A percentile compares a stretch with the other conserved stretches of the same genome.
These are phyloP conservation scores for Naganishia cerealis DNA, from an alignment of 1,284 basidiomycete species.

Conservation along the genomic window DNA sequence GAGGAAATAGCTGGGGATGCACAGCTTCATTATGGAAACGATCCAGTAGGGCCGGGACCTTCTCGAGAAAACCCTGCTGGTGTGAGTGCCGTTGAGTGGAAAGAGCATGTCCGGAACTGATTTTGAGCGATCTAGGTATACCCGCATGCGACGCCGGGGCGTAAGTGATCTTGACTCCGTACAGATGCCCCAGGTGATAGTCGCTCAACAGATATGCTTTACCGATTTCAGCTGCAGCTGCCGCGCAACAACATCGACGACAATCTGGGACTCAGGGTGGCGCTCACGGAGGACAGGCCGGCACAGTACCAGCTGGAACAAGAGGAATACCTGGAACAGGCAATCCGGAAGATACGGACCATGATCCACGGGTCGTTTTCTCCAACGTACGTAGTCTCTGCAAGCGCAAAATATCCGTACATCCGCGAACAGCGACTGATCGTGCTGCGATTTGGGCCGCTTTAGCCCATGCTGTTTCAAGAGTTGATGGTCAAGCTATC, in stretches of 20 bases:
- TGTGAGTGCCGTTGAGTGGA: slow-evolving; percentile 38
- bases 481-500: slow-evolving; percentile 45
- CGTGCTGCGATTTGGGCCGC: background rate
- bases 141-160: slow-evolving; percentile 13
- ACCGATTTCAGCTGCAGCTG: slow-evolving; percentile 11
- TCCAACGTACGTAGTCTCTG: slow-evolving; percentile 29
- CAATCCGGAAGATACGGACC: slow-evolving; percentile 24
- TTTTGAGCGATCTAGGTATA: slow-evolving; percentile 3
- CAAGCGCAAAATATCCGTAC: background rate
- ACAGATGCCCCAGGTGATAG: background rate
- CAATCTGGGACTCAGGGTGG: slow-evolving; percentile 13
- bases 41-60: slow-evolving; percentile 42
- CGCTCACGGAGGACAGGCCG: slow-evolving; percentile 22
- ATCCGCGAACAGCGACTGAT: too few relatives aligned
- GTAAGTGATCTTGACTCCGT: background rate
- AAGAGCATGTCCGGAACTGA: slow-evolving; percentile 42
- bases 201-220: background rate
- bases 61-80: slow-evolving; percentile 37
- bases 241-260: slow-evolving; percentile 25
- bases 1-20: slow-evolving; percentile 44
- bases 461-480: slow-evolving; percentile 38
- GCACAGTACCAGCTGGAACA: slow-evolving; percentile 22
- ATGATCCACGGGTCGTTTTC: slow-evolving; percentile 32
- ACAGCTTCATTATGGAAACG: slow-evolving; percentile 40
- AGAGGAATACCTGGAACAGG: slow-evolving; percentile 33